These are phyloP conservation scores for Capsicum rhomboideum DNA, from an alignment of 257 asterid genomes.

Conservation along the genomic window DNA sequence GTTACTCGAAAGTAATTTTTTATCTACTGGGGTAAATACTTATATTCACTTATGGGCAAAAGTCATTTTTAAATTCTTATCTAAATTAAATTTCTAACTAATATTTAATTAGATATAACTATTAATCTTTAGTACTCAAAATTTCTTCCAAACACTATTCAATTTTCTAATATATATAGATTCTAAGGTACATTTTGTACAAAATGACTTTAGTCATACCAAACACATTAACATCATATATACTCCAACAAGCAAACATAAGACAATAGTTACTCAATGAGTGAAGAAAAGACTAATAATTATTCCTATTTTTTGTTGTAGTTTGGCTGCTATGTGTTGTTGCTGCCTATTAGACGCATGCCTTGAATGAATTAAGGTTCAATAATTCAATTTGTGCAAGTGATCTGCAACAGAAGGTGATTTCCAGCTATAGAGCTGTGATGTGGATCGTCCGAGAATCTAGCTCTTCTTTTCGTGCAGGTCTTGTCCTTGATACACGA, in stretches of 20 bases:
- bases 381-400: neutral
- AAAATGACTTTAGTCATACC: no score
- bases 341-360: neutral
- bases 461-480: neutral
- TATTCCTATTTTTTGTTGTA: neutral
- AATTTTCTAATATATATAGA: neutral
- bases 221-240: neutral
- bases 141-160: neutral
- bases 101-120: neutral
- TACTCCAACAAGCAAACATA: neutral
- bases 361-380: no score
- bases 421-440: neutral
- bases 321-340: slow-evolving; percentile 2
- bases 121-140: neutral
- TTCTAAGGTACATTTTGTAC: no score
- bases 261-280: no score
- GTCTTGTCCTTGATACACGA: neutral
- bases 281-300: no score
- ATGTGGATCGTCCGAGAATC: neutral
- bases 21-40: no score
- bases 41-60: neutral
- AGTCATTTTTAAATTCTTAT: neutral
- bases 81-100: neutral
- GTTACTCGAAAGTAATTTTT: no score
- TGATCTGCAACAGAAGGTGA: neutral